Conservation (phyloP, 495 filamentous ascomycete genomes). For the Halenospora varia region DNA sequence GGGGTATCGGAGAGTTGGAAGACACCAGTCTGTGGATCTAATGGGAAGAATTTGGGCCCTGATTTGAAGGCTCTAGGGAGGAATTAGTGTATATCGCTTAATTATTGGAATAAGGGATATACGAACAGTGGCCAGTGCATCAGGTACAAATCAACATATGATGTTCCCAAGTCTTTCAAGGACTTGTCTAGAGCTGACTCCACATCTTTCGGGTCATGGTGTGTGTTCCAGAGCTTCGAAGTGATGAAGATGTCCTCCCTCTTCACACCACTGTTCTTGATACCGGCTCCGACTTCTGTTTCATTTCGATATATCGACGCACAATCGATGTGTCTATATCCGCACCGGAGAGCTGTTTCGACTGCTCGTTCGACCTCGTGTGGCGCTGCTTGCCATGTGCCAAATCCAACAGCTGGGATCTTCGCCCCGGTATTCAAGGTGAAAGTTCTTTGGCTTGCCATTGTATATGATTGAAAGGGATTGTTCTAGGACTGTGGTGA, state of each 20-base stretch:
- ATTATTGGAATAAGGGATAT: conserved; percentile 37
- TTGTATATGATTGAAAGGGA: no score
- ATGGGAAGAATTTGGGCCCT: background rate
- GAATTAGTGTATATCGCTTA: background rate
- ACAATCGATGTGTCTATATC: conserved; percentile 59
- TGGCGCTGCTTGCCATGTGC: conserved; percentile 69
- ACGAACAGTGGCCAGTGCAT: conserved; percentile 76
- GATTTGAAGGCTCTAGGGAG: background rate
- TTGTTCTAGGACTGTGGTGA: no score
- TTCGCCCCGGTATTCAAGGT: conserved; percentile 69
- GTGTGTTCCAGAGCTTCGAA: no score
- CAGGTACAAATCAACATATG: conserved; percentile 79
- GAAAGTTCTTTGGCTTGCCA: no score
- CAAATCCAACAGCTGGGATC: conserved; percentile 74
- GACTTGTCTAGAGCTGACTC: conserved; percentile 65
- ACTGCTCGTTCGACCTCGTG: conserved; percentile 53
- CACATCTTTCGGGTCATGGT: no score
- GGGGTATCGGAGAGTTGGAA: background rate
- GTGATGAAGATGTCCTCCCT: conserved; percentile 77
- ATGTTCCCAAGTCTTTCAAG: conserved; percentile 61
- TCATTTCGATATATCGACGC: conserved; percentile 56
- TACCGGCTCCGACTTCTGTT: conserved; percentile 49
- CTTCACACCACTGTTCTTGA: conserved; percentile 43
- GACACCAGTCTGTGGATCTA: background rate
- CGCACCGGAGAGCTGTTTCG: conserved; percentile 47